These are phyloP conservation scores for Arachnomyces sp. DNA, from an alignment of 2,329 filamentous ascomycete species.

Conservation along the genomic window DNA sequence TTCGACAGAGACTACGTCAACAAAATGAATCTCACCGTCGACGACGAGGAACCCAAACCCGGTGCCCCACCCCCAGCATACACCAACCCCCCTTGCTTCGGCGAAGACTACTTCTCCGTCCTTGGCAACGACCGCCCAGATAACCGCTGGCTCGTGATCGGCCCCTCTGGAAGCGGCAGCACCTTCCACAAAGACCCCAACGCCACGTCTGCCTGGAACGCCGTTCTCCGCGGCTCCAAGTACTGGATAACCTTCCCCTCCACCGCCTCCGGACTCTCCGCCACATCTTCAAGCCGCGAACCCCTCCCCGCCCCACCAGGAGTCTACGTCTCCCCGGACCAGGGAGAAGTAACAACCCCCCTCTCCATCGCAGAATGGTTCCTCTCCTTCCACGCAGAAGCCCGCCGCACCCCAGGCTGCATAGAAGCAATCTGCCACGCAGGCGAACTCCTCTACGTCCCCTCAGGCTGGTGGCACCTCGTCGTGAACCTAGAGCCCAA, in stretches of 20 bases:
- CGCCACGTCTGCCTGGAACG: constrained; percentile 78
- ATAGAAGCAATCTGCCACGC: constrained; percentile 74
- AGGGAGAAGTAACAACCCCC: constrained; percentile 86
- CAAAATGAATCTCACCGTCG: constrained; percentile 69
- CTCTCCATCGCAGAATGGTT: constrained; percentile 97
- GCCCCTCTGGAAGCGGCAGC: constrained; percentile 76
- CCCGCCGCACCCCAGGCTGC: constrained; percentile 66
- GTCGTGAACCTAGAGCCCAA: constrained; percentile 81
- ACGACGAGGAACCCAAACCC: constrained; percentile 32
- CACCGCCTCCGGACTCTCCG: constrained; percentile 25
- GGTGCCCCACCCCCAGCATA: neutral
- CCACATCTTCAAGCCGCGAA: constrained; percentile 18
- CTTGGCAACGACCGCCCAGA: constrained; percentile 73
- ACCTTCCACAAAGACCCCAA: constrained; percentile 86
- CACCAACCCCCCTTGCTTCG: constrained; percentile 63
- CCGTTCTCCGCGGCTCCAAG: constrained; percentile 78
- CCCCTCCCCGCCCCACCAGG: constrained; percentile 63
- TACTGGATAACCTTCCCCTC: constrained; percentile 99
- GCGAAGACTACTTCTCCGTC: constrained; percentile 73
- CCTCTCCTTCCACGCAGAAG: constrained; percentile 77
- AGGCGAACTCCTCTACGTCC: constrained; percentile 86
- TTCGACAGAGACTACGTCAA: constrained; percentile 82
- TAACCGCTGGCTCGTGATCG: constrained; percentile 86
- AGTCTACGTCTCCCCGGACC: constrained; percentile 80
- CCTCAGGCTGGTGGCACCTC: constrained; percentile 93